These are phyloP conservation scores for Talaromyces sp. DNA, from an alignment of 2,329 filamentous ascomycete species.

Conservation along the genomic window DNA sequence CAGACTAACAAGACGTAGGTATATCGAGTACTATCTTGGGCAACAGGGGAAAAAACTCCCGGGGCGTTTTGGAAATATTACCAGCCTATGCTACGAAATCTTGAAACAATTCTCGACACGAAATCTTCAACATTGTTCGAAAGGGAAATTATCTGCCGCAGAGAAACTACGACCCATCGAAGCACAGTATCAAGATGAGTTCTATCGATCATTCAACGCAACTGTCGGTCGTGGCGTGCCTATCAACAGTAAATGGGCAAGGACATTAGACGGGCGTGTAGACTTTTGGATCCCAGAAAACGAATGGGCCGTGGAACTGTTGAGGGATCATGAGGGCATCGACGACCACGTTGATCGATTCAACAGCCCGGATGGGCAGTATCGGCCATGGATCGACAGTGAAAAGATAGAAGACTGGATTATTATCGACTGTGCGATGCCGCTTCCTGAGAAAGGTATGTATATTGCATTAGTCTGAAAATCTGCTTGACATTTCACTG, in stretches of 20 bases:
- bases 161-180: background rate
- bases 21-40: no score
- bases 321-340: background rate
- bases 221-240: background rate
- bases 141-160: background rate
- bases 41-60: background rate
- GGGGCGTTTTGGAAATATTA: background rate
- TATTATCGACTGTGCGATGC: background rate
- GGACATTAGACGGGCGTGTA: background rate
- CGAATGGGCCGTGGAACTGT: background rate
- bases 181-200: background rate
- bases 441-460: background rate
- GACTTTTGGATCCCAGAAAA: background rate
- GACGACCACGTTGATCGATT: background rate
- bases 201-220: background rate
- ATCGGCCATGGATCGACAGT: background rate
- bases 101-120: background rate
- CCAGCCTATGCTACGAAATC: background rate
- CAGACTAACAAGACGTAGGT: no score
- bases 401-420: background rate
- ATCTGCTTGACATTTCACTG: background rate
- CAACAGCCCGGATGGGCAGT: background rate
- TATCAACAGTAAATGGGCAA: background rate
- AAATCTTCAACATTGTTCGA: background rate
- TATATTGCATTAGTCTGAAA: background rate